Evolutionary conservation across 2,329 filamentous ascomycete species (phyloP).

Genomic region (Dactylellina leptospora): DNA sequence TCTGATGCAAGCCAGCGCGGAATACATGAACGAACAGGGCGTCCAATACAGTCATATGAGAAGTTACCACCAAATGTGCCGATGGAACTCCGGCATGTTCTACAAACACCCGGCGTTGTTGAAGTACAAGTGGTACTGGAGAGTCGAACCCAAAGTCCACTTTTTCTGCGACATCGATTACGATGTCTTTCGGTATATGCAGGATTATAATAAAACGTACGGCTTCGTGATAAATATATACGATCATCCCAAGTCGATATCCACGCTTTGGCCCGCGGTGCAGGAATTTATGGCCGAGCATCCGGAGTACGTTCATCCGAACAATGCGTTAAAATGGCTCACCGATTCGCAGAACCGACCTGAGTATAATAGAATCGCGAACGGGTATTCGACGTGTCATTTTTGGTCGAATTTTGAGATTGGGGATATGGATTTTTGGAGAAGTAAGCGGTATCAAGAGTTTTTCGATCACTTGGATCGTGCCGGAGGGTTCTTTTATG

Average conservation of each 20-base stretch:
- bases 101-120: constrained; percentile 91
- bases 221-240: constrained; percentile 98
- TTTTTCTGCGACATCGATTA: constrained; percentile 99
- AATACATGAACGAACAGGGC: constrained; percentile 80
- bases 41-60: constrained; percentile 84
- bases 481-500: constrained; percentile 97
- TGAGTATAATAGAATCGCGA: constrained; percentile 79
- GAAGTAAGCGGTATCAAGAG: constrained; percentile 87
- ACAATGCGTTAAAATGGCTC: constrained; percentile 88
- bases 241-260: constrained; percentile 85
- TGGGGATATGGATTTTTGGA: constrained; percentile 90
- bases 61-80: constrained; percentile 98
- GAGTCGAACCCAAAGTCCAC: constrained; percentile 96
- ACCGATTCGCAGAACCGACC: constrained; percentile 80
- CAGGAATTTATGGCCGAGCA: constrained; percentile 87
- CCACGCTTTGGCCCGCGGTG: constrained; percentile 94
- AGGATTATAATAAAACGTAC: constrained; percentile 98
- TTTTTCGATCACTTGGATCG: constrained; percentile 96
- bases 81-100: constrained; percentile 98
- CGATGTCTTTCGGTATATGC: constrained; percentile 97
- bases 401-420: constrained; percentile 99
- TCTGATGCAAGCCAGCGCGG: constrained; percentile 82
- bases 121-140: constrained; percentile 80
- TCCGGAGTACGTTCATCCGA: constrained; percentile 79
- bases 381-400: constrained; percentile 97